A percentile compares a stretch with the other conserved stretches of the same genome.
Evolutionary conservation across 2,329 filamentous ascomycete species (phyloP).

Genomic region (Cladophialophora psammophila): DNA sequence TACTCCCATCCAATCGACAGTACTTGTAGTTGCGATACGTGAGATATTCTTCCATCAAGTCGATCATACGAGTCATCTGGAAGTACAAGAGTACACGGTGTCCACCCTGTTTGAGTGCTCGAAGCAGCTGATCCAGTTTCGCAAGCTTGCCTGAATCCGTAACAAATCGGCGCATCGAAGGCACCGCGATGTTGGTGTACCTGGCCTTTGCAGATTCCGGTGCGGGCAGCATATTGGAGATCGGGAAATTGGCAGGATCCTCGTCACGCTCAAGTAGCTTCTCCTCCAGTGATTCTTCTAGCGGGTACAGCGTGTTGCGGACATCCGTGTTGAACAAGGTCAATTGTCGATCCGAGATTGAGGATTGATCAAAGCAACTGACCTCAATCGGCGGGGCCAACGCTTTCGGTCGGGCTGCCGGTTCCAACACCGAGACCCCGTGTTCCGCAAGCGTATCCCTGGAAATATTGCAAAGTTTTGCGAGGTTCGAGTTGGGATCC

Average conservation of each 20-base stretch:
- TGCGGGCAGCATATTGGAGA: conserved; percentile 71
- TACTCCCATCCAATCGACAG: conserved; percentile 93
- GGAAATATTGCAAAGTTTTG: conserved; percentile 80
- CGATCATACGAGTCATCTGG: conserved; percentile 99
- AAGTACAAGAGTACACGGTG: conserved; percentile 97
- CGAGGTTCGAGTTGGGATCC: conserved; percentile 74
- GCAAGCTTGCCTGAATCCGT: conserved; percentile 97
- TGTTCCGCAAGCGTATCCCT: conserved; percentile 69
- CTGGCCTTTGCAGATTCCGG: conserved; percentile 82
- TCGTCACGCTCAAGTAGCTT: conserved; percentile 77
- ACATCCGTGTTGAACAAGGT: conserved; percentile 80
- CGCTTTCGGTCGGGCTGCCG: conserved; percentile 77
- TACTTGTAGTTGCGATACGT: conserved; percentile 99
- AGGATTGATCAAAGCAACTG: conserved; percentile 72
- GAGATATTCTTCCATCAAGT: conserved; percentile 98
- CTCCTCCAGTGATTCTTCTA: conserved; percentile 69
- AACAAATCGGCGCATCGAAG: conserved; percentile 96
- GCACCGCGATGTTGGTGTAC: conserved; percentile 90
- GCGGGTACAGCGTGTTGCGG: conserved; percentile 74
- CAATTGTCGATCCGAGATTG: conserved; percentile 71
- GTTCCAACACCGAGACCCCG: conserved; percentile 79
- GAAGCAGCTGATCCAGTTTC: conserved; percentile 84
- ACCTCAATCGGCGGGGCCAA: conserved; percentile 87
- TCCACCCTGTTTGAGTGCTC: conserved; percentile 86
- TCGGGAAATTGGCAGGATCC: conserved; percentile 69